A percentile compares a stretch with the other conserved stretches of the same genome.
These are phyloP conservation scores for Rubus parviflorus DNA, from an alignment of 306 rosid genomes.

Conservation along the genomic window DNA sequence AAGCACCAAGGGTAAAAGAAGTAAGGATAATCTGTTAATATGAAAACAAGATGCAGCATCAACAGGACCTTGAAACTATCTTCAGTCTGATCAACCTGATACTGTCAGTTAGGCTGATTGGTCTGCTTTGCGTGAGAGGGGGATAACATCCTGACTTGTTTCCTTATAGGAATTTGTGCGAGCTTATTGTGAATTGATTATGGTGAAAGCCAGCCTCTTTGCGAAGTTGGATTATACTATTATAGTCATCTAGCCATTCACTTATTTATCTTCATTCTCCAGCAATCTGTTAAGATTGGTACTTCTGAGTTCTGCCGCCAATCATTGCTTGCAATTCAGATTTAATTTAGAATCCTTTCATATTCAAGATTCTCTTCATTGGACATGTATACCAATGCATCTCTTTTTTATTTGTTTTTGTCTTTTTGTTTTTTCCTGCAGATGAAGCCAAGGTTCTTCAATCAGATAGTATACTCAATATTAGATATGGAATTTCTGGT, in stretches of 20 bases:
- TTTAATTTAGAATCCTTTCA: background rate
- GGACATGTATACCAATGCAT: background rate
- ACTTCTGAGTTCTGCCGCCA: background rate
- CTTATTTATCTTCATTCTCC: background rate
- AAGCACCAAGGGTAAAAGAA: background rate
- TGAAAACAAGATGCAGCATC: background rate
- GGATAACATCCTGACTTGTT: background rate
- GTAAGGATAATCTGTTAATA: background rate
- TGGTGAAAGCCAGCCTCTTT: background rate
- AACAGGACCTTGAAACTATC: background rate
- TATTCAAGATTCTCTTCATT: background rate
- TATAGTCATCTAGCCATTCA: background rate
- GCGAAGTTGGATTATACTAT: background rate
- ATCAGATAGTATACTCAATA: slow-evolving; percentile 73
- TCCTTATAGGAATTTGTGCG: background rate
- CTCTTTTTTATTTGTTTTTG: slow-evolving; percentile 3
- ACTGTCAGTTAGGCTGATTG: background rate
- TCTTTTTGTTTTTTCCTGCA: slow-evolving; percentile 27
- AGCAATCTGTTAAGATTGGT: background rate
- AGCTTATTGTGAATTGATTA: background rate
- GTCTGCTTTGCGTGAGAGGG: background rate
- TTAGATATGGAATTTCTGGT: slow-evolving; percentile 85
- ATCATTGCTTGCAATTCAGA: background rate
- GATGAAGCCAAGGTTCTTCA: slow-evolving; percentile 44
- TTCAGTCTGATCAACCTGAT: background rate